Conservation (phyloP, 108 stramenopile species). For the Schizochytrium sp. region DNA sequence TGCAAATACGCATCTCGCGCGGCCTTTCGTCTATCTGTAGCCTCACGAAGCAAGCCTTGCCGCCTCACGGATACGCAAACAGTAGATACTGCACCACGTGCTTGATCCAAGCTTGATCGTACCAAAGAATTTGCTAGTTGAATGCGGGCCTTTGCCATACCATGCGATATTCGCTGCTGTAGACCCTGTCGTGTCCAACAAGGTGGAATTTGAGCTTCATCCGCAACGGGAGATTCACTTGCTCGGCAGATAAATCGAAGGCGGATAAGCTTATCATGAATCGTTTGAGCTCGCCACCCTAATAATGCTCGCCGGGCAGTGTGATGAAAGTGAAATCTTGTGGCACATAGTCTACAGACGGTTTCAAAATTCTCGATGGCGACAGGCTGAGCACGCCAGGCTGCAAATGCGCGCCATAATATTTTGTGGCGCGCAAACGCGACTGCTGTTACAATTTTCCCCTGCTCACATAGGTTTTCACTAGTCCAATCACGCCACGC, state of each 20-base stretch:
- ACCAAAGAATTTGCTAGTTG: background rate
- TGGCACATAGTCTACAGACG: background rate
- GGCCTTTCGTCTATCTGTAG: background rate
- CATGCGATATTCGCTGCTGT: background rate
- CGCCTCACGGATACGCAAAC: background rate
- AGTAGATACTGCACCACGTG: background rate
- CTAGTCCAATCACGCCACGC: background rate
- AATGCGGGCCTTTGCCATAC: background rate
- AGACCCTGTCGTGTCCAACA: background rate
- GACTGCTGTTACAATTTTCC: background rate
- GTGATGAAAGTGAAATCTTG: background rate
- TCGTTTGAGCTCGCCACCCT: background rate
- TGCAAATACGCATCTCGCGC: background rate
- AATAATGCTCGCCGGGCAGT: background rate
- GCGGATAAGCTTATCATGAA: background rate
- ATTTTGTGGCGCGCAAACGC: background rate
- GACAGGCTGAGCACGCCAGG: conserved; percentile 7
- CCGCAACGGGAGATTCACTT: background rate
- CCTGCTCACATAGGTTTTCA: background rate
- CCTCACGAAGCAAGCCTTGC: background rate
- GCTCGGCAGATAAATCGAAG: background rate
- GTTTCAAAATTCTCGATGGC: background rate
- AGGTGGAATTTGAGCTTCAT: background rate
- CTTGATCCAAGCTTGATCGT: background rate
- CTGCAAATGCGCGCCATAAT: conserved; percentile 3